Evolutionary conservation across 345 rosid species (phyloP).

Genomic region (Eucalyptus cladocalyx): DNA sequence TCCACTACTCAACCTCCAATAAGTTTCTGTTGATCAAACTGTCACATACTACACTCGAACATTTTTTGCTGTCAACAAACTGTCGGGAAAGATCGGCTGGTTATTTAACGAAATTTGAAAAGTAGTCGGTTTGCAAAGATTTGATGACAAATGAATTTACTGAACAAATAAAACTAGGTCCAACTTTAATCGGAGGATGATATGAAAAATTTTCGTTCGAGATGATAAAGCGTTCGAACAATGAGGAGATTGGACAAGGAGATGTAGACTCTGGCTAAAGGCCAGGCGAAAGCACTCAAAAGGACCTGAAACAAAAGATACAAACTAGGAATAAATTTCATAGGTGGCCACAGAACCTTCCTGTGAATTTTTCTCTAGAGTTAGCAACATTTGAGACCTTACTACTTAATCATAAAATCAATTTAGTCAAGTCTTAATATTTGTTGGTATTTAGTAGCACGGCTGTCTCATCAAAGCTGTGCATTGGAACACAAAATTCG

Average conservation of each 20-base stretch:
- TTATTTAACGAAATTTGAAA: no score
- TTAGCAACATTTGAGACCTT: not conserved
- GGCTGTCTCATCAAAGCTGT: not conserved
- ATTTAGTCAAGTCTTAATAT: not conserved
- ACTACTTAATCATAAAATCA: not conserved
- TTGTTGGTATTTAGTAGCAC: not conserved
- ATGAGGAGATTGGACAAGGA: not conserved
- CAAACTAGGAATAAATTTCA: not conserved
- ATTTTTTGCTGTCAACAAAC: no score
- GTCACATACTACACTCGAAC: no score
- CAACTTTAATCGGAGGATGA: not conserved
- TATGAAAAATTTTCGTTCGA: not conserved
- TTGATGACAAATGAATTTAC: no score
- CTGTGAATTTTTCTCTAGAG: not conserved
- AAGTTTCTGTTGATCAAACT: no score
- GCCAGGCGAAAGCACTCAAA: not conserved
- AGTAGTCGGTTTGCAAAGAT: no score
- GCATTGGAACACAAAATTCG: not conserved
- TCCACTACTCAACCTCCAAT: no score
- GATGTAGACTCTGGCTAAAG: not conserved
- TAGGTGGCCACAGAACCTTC: not conserved
- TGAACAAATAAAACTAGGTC: not conserved
- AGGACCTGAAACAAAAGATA: not conserved
- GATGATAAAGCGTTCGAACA: not conserved
- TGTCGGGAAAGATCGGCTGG: accelerated